A percentile compares a stretch with the other conserved stretches of the same genome.
Evolutionary conservation across 331 rosid species (phyloP).

Genomic region (Rhamnella rubrinervis): DNA sequence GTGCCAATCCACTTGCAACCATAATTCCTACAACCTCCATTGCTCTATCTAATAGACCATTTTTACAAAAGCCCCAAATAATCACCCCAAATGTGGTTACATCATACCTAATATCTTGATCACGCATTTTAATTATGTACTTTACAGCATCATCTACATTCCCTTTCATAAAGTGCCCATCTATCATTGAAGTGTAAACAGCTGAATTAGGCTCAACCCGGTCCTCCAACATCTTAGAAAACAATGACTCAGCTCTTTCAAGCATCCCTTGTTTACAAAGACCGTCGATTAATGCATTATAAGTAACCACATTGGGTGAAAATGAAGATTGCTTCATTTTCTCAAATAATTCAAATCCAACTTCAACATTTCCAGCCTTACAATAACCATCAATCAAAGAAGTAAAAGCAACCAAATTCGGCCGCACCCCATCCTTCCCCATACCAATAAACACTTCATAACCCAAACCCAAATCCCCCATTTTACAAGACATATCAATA

Average conservation of each 20-base stretch:
- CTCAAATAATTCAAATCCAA: conserved; percentile 26
- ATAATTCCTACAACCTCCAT: conserved; percentile 21
- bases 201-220: conserved; percentile 28
- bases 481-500: conserved; percentile 38
- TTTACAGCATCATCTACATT: conserved; percentile 28
- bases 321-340: conserved; percentile 26
- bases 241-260: conserved; percentile 35
- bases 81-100: conserved; percentile 31
- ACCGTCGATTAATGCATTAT: conserved; percentile 32
- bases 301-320: conserved; percentile 37
- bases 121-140: conserved; percentile 26
- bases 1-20: conserved; percentile 26
- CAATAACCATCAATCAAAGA: conserved; percentile 45
- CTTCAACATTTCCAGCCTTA: conserved; percentile 37
- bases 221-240: conserved; percentile 30
- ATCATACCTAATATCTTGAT: conserved; percentile 25
- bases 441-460: conserved; percentile 22
- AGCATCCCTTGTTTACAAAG: conserved; percentile 32
- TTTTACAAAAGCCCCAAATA: conserved; percentile 35
- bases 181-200: conserved; percentile 37
- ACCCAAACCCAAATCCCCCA: conserved; percentile 31
- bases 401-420: conserved; percentile 37
- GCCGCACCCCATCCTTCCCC: conserved; percentile 26
- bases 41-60: conserved; percentile 28
- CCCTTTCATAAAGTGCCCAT: conserved; percentile 35